Base-by-base conservation (phyloP, 441 rosid genomes). In the Lepidium campestre region DNA sequence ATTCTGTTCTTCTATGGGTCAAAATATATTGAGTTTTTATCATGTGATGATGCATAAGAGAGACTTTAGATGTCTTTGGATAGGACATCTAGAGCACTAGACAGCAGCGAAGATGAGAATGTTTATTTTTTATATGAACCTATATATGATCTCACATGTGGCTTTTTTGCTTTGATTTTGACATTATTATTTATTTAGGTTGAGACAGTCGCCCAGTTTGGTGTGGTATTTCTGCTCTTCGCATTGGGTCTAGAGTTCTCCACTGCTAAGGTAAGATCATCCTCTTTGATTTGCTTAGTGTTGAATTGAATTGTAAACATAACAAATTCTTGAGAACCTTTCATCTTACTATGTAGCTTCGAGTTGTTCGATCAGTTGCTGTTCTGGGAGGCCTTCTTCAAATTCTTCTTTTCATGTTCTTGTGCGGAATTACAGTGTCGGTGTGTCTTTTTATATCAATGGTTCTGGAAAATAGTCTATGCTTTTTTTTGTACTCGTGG, bases 121-220 rank as follows among this genome's bases (percentile, higher is more conserved):
- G 17, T 62, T 27, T 14, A 23, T 31, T 11, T 11, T 35, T 1
- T 17, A 4, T 46, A 37, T 34, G 15, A 36, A 20, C 22, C 14
- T 32, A 12, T 23, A 41, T 35, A 25, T 34, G 34, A 40, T 58
- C 31, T 19, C 31, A 29, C 52, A 59, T 31, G 55, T 34, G 39
- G 27, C 23, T 56, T 79, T 35, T 39, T 34, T 59, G 10, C 47
- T 47, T 54, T 45, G 6, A 31, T 54, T 22, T 68, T 68, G n/a
- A 62, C 67, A 53, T 35, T 40, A 9, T 37, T 42, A 47, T 57
- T 3, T 31, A 54, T 65, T 31, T 49, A 93, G 98, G 97, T 90
- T 78, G 98, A 93, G 83, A 93, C 98, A 50, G 97, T 93, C 42
- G 96, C 94, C 72, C 98, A 93, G 71, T 93, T 93, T 62, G 98